Evolutionary conservation across 2,329 filamentous ascomycete species (phyloP).

Genomic region (Fusarium paranaense): DNA sequence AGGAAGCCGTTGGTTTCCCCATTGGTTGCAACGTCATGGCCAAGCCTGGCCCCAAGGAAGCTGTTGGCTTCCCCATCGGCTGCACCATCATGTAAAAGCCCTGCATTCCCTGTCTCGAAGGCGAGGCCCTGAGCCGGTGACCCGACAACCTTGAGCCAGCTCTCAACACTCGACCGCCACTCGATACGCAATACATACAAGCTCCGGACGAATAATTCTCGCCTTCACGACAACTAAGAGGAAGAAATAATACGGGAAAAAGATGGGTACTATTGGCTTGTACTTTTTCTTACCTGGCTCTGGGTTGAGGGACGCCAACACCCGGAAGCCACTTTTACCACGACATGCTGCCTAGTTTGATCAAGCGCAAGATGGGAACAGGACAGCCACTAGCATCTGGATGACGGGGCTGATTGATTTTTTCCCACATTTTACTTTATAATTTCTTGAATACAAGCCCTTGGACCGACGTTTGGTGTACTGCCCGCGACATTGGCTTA

Average conservation of each 20-base stretch:
- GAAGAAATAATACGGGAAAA: conserved; percentile 20
- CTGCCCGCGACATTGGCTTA: neutral
- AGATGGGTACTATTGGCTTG: conserved; percentile 26
- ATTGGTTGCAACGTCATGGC: conserved; percentile 46
- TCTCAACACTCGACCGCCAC: neutral
- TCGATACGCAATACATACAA: neutral
- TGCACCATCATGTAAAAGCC: conserved; percentile 51
- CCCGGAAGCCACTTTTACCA: conserved; percentile 31
- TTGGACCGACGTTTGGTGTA: conserved; percentile 1
- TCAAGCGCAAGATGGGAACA: neutral
- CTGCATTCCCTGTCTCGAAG: conserved; percentile 1
- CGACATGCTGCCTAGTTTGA: conserved; percentile 9
- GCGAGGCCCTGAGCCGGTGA: neutral
- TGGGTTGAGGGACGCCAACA: conserved; percentile 38
- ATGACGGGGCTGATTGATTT: conserved; percentile 1
- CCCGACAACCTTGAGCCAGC: neutral
- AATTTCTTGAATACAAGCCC: conserved; percentile 40
- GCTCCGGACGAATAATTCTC: neutral
- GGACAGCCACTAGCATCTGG: conserved; percentile 3
- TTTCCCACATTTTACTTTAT: neutral
- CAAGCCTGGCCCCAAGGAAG: conserved; percentile 40
- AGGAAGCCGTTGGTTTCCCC: conserved; percentile 40
- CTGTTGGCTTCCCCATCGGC: conserved; percentile 43
- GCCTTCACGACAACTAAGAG: conserved; percentile 11
- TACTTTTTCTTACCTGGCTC: conserved; percentile 25